These are phyloP conservation scores for Chaetomium globosum DNA, from an alignment of 2,329 filamentous ascomycete species.

Conservation along the genomic window DNA sequence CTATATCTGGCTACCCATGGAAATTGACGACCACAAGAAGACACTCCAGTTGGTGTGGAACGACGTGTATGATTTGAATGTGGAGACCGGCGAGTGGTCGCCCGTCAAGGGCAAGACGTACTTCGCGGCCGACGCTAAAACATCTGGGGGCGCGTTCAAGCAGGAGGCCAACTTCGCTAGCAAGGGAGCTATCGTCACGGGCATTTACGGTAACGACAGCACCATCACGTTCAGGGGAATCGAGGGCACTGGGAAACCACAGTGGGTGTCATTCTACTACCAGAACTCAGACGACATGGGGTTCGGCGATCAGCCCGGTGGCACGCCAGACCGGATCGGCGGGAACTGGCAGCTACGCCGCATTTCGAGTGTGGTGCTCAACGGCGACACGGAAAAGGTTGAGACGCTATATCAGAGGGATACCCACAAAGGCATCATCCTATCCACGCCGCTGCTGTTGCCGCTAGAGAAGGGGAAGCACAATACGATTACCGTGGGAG, in stretches of 20 bases:
- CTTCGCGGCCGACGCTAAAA: conserved; percentile 49
- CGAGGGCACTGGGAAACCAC: conserved; percentile 53
- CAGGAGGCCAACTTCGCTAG: conserved; percentile 59
- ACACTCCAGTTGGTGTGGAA: conserved; percentile 55
- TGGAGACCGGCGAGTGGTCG: conserved; percentile 53
- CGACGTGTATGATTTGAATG: conserved; percentile 59
- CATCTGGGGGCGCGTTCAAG: conserved; percentile 52
- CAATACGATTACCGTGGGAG: conserved; percentile 61
- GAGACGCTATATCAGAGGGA: conserved; percentile 58
- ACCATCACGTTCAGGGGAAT: conserved; percentile 55
- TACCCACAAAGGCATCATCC: conserved; percentile 59
- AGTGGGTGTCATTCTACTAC: conserved; percentile 62
- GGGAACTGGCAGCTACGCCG: conserved; percentile 62
- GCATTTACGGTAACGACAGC: conserved; percentile 58
- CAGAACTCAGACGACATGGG: conserved; percentile 65
- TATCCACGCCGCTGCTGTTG: conserved; percentile 59
- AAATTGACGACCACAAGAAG: conserved; percentile 56
- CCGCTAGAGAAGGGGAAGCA: conserved; percentile 54
- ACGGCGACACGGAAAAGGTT: conserved; percentile 52
- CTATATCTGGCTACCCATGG: conserved; percentile 60
- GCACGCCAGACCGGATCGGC: conserved; percentile 61
- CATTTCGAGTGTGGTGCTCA: conserved; percentile 63
- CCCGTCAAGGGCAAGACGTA: conserved; percentile 54
- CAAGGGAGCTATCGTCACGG: conserved; percentile 51
- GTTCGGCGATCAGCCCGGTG: conserved; percentile 58